Conservation (phyloP, 2,329 filamentous ascomycete species). For the Aureobasidium leucospermi region DNA sequence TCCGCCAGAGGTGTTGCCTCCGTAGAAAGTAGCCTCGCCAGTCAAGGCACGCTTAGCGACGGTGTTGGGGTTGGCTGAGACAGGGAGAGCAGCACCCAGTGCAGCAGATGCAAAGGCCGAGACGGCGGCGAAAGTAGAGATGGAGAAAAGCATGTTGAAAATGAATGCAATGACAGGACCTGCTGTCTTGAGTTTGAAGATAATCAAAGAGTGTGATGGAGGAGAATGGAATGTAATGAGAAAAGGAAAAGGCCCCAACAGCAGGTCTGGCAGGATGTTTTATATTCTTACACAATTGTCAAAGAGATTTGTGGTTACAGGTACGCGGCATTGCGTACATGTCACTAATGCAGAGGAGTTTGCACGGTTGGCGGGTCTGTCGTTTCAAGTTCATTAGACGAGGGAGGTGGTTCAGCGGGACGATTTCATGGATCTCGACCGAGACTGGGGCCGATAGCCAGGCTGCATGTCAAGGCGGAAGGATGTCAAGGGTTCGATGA, state of each 20-base stretch:
- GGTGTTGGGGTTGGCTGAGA: conserved; percentile 5
- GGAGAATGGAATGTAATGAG: background rate
- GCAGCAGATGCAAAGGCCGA: conserved; percentile 17
- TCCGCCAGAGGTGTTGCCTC: conserved; percentile 33
- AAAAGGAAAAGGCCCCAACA: background rate
- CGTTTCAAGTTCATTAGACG: conserved; percentile 13
- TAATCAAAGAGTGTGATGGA: background rate
- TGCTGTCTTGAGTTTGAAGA: conserved; percentile 9
- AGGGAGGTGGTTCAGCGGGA: conserved; percentile 3
- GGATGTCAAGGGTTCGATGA: background rate
- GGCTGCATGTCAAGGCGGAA: background rate
- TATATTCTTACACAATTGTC: background rate
- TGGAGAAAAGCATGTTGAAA: conserved; percentile 17
- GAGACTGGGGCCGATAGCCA: background rate
- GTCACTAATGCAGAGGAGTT: conserved; percentile 11
- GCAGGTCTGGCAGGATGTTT: background rate
- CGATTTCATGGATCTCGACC: background rate
- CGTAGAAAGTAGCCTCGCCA: conserved; percentile 22
- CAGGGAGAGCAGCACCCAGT: conserved; percentile 13
- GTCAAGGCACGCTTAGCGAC: conserved; percentile 15
- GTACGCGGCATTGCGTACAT: background rate
- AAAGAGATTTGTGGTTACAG: background rate
- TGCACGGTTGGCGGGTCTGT: conserved; percentile 5
- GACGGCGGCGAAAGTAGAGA: conserved; percentile 15
- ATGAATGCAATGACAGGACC: conserved; percentile 16